Evolutionary conservation across 2,329 filamentous ascomycete species (phyloP), one percentile per base, ranked within the genome.

Genomic region (Aotearoamyces nothofagi): DNA sequence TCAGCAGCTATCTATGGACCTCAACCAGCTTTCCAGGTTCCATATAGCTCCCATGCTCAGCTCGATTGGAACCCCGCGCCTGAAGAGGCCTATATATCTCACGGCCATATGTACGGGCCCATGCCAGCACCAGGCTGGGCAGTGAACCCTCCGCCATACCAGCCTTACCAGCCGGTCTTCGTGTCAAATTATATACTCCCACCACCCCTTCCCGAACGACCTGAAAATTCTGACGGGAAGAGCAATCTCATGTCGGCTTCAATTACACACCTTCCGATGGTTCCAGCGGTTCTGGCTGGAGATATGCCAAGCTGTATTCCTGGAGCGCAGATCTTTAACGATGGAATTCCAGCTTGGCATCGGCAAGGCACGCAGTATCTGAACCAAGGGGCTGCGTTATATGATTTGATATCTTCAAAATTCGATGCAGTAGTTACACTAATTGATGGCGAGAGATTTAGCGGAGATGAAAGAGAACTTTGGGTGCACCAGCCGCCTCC

Each of bases 391-490:
- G 55, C 57, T 9, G 54, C 56, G 5, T 50, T 69, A 11, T 70
- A 61, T 40, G 69, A 79, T 41, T 55, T 69, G 31, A 65, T 83
- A 26, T 66, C 61, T 9, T 57, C 58, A 3, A 70, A 70, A 29
- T 64, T 86, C 35, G 66, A 81, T 46, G 55, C 69, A 24, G 61
- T 82, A 32, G 69, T 86, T 47, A 81, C 78, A 1, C 60, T 66
- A 15, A 83, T 86, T 31, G 79, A 86, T 46, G 58, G 63, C 12
- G 76, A 79, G 15, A 56, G 53, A 16, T 59, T 61, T 15, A 41
- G 49, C 9, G 64, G 65, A 4, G 53, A 64, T 34, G 67, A 78
- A 43, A 58, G 56, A 29, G 66, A 69, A 30, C 51, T 77, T 16
- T 42, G 48, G 1, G 38, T 49, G 3, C 31, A 30, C 23, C 19